Evolutionary conservation across 2,329 filamentous ascomycete species (phyloP), one percentile per base, ranked within the genome.

Genomic region (Aureobasidium sp.): DNA sequence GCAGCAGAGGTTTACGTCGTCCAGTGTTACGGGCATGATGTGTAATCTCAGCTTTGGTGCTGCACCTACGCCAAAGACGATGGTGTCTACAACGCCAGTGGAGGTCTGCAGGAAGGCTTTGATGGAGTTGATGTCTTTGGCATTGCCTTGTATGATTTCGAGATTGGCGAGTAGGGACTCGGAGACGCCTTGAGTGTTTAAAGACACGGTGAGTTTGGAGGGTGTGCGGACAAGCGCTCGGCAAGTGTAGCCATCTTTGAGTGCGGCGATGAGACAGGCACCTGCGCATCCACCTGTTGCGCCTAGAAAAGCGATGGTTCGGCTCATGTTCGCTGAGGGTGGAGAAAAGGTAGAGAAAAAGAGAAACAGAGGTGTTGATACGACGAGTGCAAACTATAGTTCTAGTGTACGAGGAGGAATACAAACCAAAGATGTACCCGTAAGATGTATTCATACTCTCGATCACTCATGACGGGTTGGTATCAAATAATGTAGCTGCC

Each of bases 151-250:
- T 61, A 79, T 69, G 60, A 82, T 76, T 61, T 73, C 78, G 59
- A 78, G 68, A 33, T 64, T 61, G 63, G 71, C 58, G 60, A 78
- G 60, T 51, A 66, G 65, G 11, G 68, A 62, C 21, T 70, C 54
- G 27, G 74, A 66, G 53, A 82, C 64, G 15, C 69, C 70, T 64
- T 77, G 75, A 35, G 68, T 46, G 35, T 64, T 67, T 33, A 83
- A 74, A n/a, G 76, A 67, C 9, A 67, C 65, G 47, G 67, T 70
- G 49, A 83, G 77, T 66, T 82, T 83, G 4, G 72, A 65, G 1
- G 80, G 79, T 1, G 72, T 78, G 19, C 81, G 78, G 25, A 73
- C 79, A 9, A 83, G 72, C 10, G 79, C 79, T 47, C 72, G 73
- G 63, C 74, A 77, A 60, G 70, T 69, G 67, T 78, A 73, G 47